Conservation (phyloP, 257 asterid species). For the Asclepias syriaca region DNA sequence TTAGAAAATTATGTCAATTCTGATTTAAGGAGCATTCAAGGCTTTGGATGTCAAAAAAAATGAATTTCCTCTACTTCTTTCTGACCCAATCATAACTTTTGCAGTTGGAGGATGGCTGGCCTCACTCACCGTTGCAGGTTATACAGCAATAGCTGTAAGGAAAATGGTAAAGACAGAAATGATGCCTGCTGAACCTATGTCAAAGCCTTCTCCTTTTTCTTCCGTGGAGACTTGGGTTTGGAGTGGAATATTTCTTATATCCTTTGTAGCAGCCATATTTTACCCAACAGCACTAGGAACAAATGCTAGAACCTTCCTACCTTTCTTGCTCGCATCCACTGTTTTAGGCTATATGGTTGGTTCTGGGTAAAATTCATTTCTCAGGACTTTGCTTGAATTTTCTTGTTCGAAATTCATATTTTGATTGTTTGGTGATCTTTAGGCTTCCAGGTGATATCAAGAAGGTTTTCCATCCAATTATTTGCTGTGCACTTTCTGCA, state of each 20-base stretch:
- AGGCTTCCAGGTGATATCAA: slow-evolving; percentile 78
- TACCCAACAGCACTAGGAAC: slow-evolving; percentile 83
- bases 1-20: background rate
- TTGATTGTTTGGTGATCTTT: slow-evolving; percentile 11
- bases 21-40: background rate
- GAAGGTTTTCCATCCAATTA: slow-evolving; percentile 85
- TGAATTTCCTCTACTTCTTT: background rate
- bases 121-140: slow-evolving; percentile 85
- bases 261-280: slow-evolving; percentile 59
- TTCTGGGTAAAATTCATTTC: slow-evolving; percentile 52
- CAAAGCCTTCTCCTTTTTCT: slow-evolving; percentile 82
- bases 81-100: background rate
- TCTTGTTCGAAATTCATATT: background rate
- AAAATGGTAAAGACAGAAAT: slow-evolving; percentile 81
- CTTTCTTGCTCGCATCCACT: slow-evolving; percentile 87
- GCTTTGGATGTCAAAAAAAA: background rate
- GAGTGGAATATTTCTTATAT: slow-evolving; percentile 54
- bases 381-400: background rate
- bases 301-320: slow-evolving; percentile 80
- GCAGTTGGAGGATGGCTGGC: slow-evolving; percentile 96
- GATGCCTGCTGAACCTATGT: slow-evolving; percentile 90
- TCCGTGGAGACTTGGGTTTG: slow-evolving; percentile 74
- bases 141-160: slow-evolving; percentile 80
- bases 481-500: slow-evolving; percentile 83
- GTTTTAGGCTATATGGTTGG: slow-evolving; percentile 86